Evolutionary conservation across 177 flowering plant genomes (phyloP).

Genomic region (Telopea speciosissima): DNA sequence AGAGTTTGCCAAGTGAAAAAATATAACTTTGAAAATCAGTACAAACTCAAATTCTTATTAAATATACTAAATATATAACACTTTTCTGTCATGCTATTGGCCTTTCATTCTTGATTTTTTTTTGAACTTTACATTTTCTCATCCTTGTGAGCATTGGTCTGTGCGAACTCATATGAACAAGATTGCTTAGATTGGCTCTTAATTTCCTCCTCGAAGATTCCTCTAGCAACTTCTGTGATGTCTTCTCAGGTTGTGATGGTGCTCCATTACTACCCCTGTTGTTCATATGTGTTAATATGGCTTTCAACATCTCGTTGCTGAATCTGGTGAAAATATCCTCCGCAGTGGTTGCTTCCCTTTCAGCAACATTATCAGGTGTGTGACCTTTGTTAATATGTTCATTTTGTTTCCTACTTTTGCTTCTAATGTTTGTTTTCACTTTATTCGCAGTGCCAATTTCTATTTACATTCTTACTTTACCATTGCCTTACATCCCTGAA

Average conservation of each 20-base stretch:
- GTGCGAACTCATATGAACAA: no score
- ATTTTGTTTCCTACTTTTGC: not conserved
- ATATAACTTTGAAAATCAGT: no score
- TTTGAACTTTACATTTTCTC: no score
- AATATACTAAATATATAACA: no score
- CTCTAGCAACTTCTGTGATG: not conserved
- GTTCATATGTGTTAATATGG: constrained; percentile 54
- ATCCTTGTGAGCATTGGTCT: no score
- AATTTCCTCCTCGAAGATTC: not conserved
- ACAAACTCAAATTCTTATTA: no score
- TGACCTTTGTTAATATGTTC: not conserved
- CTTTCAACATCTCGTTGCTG: constrained; percentile 74
- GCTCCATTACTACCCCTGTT: constrained; percentile 80
- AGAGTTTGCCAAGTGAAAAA: no score
- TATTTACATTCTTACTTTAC: constrained; percentile 61
- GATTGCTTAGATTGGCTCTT: no score
- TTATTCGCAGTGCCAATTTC: constrained; percentile 64
- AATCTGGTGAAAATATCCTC: constrained; percentile 62
- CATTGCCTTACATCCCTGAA: constrained; percentile 70
- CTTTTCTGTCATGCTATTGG: no score
- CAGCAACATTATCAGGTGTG: constrained; percentile 61
- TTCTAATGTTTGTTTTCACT: not conserved
- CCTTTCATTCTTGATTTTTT: no score
- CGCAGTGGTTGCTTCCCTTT: constrained; percentile 76
- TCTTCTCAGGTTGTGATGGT: constrained; percentile 67